Base-by-base conservation (phyloP, 192 early-diverging fungal genomes). In the Backusella tarrabulga region DNA sequence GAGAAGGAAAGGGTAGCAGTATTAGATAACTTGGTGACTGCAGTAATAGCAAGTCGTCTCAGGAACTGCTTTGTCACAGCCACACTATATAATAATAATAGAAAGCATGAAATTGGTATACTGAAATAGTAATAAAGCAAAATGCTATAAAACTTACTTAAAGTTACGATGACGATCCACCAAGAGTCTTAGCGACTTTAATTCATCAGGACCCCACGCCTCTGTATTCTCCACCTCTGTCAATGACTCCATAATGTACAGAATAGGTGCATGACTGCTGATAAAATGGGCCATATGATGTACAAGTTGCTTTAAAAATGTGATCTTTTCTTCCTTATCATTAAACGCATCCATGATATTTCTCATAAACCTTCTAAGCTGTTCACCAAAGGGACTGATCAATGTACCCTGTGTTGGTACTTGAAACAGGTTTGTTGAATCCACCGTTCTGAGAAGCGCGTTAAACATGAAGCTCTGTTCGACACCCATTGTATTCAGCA, bases 381-480 rank as follows among this genome's bases (percentile, higher is more conserved):
- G 69, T 38, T 82, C 80, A 14, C 77, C 80, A 78, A 77, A 77
- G 2, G 80, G 76, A 54, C 80, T 82, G 15, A 82, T 71, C 19
- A 82, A 32, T 0, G 76, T 42, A 17, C 80, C 80, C 29, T 75
- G 80, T 4, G 67, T 76, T 12, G 68, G 56, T 3, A 82, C 80
- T 26, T 68, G 36, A 66, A 72, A 82, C 8, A 82, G 40, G 19
- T 73, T 38, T n/a, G 80, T 68, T 6, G n/a, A 50, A 60, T 82
- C 80, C 4, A 82, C 36, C 9, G 72, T 72, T 21, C 67, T 78
- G 6, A 77, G 76, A 7, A 82, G 44, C 0, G 77, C 69, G 1
- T 63, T 71, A 56, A 82, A 82, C 12, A 82, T 66, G 29, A 82
- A 82, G 5, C 67, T 73, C 1, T 75, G 76, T 36, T 78, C 77